These are phyloP conservation scores for Lepiota subincarnata DNA, from an alignment of 768 basidiomycete genomes.

Conservation along the genomic window DNA sequence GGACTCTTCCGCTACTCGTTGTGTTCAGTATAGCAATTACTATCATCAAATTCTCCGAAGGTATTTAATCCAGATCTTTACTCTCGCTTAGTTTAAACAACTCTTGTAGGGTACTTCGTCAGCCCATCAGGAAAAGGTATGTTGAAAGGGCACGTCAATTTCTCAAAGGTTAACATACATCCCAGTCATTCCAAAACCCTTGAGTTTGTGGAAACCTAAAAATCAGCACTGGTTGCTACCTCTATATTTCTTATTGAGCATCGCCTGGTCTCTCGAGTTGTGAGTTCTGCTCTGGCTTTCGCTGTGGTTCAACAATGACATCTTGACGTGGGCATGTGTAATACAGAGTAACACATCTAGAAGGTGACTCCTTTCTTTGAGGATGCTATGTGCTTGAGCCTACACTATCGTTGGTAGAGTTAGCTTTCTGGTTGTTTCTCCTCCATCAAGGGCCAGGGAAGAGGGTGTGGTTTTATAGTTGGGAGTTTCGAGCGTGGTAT, in stretches of 20 bases:
- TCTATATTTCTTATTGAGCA: conserved; percentile 64
- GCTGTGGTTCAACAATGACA: background rate
- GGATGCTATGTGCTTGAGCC: background rate
- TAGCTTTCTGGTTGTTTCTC: conserved; percentile 81
- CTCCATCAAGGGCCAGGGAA: conserved; percentile 70
- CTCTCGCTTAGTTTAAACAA: background rate
- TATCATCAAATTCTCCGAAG: conserved; percentile 69
- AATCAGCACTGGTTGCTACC: conserved; percentile 60
- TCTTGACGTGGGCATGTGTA: background rate
- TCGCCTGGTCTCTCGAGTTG: conserved; percentile 78
- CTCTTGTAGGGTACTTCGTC: conserved; percentile 34
- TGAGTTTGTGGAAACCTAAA: conserved; percentile 40
- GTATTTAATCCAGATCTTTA: conserved; percentile 29
- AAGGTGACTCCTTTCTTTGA: conserved; percentile 42
- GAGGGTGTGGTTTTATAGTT: conserved; percentile 75
- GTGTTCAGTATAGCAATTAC: conserved; percentile 61
- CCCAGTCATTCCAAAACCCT: conserved; percentile 56
- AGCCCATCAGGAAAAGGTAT: conserved; percentile 30
- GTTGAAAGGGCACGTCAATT: conserved; percentile 11
- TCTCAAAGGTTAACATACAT: conserved; percentile 4
- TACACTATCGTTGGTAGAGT: conserved; percentile 38
- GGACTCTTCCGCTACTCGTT: conserved; percentile 60
- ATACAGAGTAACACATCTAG: conserved; percentile 70
- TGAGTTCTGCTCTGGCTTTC: conserved; percentile 30
- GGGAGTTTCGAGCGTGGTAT: conserved; percentile 74